Evolutionary conservation across 2,329 filamentous ascomycete species (phyloP), one percentile per base, ranked within the genome.

Genomic region (Cladosporium sp.): DNA sequence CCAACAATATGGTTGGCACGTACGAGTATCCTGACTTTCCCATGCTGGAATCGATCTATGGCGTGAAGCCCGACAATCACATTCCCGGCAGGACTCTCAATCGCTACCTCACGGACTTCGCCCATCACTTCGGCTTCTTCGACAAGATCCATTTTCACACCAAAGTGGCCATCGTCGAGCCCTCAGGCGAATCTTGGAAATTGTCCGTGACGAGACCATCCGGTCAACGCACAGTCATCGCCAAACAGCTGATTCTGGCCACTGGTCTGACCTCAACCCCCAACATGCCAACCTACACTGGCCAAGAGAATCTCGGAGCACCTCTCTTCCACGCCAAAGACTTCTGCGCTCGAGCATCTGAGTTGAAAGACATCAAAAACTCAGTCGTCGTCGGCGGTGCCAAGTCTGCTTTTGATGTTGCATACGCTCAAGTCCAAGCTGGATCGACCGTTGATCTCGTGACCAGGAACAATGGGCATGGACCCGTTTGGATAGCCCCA

Each of bases 21-120:
- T 88, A 84, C 58, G 85, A 91, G 64, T 89, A 80, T 60, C 80
- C 82, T 0, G 87, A 89, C 59, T 88, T 87, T 53, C 84, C 85
- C 15, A 85, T 91, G 82, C 55, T 59, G 1, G 68, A 67, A 2
- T 48, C 44, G 3, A 56, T 71, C 4, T 74, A 74, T 51, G 70
- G 66, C 19, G 72, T 79, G 34, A 70, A 73, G 44, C 58, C 65
- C 6, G 79, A 78, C 13, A 64, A 83, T 45, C 82, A 86, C 62
- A 79, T 87, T 43, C 77, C 82, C 0, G 83, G 80, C 0, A 55
- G 69, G 0, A 74, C 77, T 1, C 64, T 85, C 47, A 74, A 83
- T 58, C 59, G 68, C 2, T 87, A 87, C 62, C 65, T 86, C 7
- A 70, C 71, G 27, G 72, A 77, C 3, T 85, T 78, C 56, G 76